Evolutionary conservation across 2,329 filamentous ascomycete species (phyloP), one percentile per base, ranked within the genome.

Genomic region (Paraconiothyrium sp.): DNA sequence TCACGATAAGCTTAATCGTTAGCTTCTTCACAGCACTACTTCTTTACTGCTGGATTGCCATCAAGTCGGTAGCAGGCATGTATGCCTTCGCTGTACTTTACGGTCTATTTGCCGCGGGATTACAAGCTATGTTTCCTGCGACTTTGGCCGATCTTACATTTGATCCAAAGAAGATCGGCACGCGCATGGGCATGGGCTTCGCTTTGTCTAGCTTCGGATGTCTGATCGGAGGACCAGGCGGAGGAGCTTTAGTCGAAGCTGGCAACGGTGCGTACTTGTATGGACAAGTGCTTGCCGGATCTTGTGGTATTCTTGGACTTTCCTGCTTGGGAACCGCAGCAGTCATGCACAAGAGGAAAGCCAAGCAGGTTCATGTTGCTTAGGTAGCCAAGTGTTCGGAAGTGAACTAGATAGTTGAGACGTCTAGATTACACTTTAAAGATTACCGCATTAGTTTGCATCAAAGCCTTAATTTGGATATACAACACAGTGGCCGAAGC

Each of bases 41-140:
- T 22, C 70, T 85, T 20, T 81, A 83, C 58, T 72, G 72, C 54
- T 84, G 81, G 80, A 77, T 80, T 13, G 74, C 77, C 13, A 78
- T 82, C 1, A 67, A 65, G 16, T 76, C 73, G 0, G 67, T 71
- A 0, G 72, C 74, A 0, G 79, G 79, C 4, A 78, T 81, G 59
- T 77, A 83, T 39, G 75, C 72, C 0, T 83, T 85, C 57, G 77
- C 79, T 22, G 70, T 81, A 2, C 62, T 83, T 51, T 84, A 83
- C 61, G 84, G 83, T 6, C 82, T 85, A 62, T 80, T 82, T 57
- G 80, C 81, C 1, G 82, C 82, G 7, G 79, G 76, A 3, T 30
- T 54, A 10, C 50, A 54, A 30, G 35, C 35, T 4, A 54, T 54
- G 50, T 54, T 54, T 54, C 50, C 50, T 13, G 50, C 50, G 13